phyloP scores from a whole-genome alignment of 225 moss, liverwort and hornwort species.

The Rhytidiadelphus loreus region DNA sequence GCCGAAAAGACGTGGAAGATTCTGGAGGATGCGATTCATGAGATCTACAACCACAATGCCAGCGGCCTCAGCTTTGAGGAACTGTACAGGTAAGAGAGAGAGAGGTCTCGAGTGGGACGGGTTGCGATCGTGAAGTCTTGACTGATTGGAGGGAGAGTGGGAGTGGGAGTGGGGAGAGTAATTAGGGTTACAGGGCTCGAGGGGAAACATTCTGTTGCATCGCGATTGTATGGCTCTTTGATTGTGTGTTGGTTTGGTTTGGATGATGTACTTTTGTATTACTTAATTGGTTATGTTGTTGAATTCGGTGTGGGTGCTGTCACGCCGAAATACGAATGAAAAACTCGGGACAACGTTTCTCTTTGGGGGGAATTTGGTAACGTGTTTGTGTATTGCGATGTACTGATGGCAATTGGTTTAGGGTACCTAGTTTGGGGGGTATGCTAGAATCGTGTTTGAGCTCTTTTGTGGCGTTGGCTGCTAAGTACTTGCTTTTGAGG shows the following conservation, averaged over 20 bases:
- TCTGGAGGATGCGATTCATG: constrained; percentile 58
- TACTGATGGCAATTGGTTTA: neutral
- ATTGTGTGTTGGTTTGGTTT: neutral
- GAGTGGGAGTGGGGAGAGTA: neutral
- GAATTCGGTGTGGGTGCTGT: neutral
- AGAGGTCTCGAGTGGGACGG: neutral
- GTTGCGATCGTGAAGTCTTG: neutral
- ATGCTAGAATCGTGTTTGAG: neutral
- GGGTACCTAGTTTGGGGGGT: neutral
- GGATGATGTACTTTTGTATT: neutral
- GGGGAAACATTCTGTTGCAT: neutral
- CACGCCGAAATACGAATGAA: neutral
- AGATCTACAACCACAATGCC: constrained; percentile 63
- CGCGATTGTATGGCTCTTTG: neutral
- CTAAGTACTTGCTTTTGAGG: neutral
- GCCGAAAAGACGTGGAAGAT: constrained; percentile 67
- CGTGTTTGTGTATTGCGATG: neutral
- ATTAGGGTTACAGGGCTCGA: neutral
- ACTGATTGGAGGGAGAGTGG: neutral
- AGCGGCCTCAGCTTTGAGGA: constrained; percentile 58
- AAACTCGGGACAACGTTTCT: neutral
- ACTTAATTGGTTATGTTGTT: neutral
- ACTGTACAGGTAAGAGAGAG: constrained; percentile 32
- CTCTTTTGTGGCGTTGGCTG: neutral
- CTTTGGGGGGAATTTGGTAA: neutral